Base-by-base conservation (phyloP, 164 flowering plant genomes). In the Stephania japonica region DNA sequence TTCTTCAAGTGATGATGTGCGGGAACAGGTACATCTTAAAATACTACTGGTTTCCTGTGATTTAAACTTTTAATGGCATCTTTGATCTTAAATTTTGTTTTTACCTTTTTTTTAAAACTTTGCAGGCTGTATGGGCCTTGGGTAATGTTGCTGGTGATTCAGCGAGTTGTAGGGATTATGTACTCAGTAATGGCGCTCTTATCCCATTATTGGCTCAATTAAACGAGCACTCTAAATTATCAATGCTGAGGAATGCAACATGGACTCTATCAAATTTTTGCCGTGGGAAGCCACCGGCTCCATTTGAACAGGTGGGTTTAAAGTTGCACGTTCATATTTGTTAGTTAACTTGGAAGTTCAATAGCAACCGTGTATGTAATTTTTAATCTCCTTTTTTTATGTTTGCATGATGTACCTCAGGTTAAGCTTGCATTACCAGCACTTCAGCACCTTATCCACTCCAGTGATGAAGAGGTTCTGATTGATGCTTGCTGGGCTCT, bases 111-210 rank as follows among this genome's bases (percentile, higher is more conserved):
- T 3, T 7, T 59, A 10, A n/a, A 4, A 12, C 68, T 32, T 50
- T 72, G 63, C 81, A 92, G 96, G 98, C 94, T 44, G 98, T 92
- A 9, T 92, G 98, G 98, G 98, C 98, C 44, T 81, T 92, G 81
- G 98, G 98, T 9, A 92, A 92, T 78, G 88, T 92, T 75, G 98
- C 98, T 72, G 98, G 98, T 66, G 98, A 92, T 70, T 90, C 96
- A 41, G 89, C 94, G 25, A 84, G 65, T 68, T 90, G 96, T 75
- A 84, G 97, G 74, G 96, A 92, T 83, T 84, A 86, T 81, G 97
- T 92, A 72, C 87, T 92, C 42, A 56, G 86, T 72, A 76, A 83
- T 73, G 92, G 92, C 68, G 95, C 97, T 0, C 87, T 92, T 13
- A 62, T 86, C 78, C 96, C 97, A 41, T 78, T 92, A 69, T 77